These are phyloP conservation scores for Talaromyces piceae DNA, from an alignment of 2,329 filamentous ascomycete genomes.

Conservation along the genomic window DNA sequence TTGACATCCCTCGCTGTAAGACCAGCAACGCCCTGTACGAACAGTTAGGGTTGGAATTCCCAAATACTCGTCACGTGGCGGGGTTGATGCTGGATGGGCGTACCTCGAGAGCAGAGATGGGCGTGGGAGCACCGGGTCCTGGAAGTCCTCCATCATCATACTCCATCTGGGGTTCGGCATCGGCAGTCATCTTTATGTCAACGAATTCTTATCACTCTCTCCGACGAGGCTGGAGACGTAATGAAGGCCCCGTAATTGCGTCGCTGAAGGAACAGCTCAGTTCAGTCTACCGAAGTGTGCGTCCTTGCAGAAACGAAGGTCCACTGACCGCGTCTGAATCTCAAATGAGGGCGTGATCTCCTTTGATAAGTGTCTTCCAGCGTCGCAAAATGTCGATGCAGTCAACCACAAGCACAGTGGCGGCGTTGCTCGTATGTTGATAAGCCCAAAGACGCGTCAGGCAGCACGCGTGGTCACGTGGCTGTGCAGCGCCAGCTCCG, in stretches of 20 bases:
- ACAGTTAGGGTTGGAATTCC: too few species aligned
- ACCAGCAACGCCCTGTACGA: slow-evolving; percentile 69
- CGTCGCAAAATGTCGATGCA: not conserved
- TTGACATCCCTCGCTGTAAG: slow-evolving; percentile 95
- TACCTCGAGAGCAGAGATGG: slow-evolving; percentile 79
- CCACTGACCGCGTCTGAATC: too few species aligned
- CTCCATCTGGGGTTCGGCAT: slow-evolving; percentile 61
- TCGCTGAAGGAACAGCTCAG: not conserved
- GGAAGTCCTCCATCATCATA: slow-evolving; percentile 67
- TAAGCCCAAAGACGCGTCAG: not conserved
- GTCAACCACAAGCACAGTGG: not conserved
- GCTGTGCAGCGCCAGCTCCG: not conserved
- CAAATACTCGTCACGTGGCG: not conserved
- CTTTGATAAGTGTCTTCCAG: not conserved
- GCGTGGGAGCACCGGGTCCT: slow-evolving; percentile 88
- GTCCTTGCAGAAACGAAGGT: too few species aligned
- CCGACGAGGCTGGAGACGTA: not conserved
- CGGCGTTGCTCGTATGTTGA: too few species aligned
- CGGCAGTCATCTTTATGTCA: slow-evolving; percentile 33
- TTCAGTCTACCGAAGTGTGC: not conserved
- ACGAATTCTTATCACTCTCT: not conserved
- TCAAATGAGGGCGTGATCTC: too few species aligned
- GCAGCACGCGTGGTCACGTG: not conserved
- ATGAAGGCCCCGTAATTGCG: not conserved
- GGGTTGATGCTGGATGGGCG: slow-evolving; percentile 6